Base-by-base conservation (phyloP, 306 rosid genomes). In the Trifolium pratense region DNA sequence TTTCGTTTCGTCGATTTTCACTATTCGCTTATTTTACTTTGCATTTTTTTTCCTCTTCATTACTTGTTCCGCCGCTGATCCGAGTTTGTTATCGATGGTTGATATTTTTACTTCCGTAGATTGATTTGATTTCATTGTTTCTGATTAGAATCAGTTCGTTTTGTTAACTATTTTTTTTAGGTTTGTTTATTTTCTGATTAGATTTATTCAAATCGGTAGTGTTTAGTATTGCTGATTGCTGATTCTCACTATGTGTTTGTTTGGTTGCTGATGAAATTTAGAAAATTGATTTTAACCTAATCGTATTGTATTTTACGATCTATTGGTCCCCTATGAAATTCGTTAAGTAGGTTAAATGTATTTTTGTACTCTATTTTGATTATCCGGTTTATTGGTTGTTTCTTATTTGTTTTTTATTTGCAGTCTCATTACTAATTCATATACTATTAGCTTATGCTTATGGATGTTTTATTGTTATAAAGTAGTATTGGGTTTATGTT, bases 21-120 rank as follows among this genome's bases (percentile, higher is more conserved):
- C 14, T 57, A 25, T 0, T 4, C 45, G 18, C 4, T 42, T 15
- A n/a, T 12, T 73, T 34, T 15, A 23, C 10, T 57, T 57, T 56
- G 13, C 21, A 1, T n/a, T 1, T 14, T 2, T 2, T 62, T 69
- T 15, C 9, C 31, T 39, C 6, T 1, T 21, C 6, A 3, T 59
- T 63, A 43, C 23, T 71, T 40, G 42, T 31, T 29, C 31, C n/a
- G 74, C 15, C 39, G 34, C 71, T 75, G 84, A 81, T 84, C 85
- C 73, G 42, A 29, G 25, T 0, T 3, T 25, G 55, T 75, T 66
- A 49, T 71, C 52, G 23, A 43, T 78, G 55, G 55, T 79, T 4
- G 9, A 5, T 17, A 20, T 72, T 10, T 9, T 6, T 34, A 15
- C 14, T 78, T 53, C 7, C 42, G 5, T 66, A 5, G 2, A 16